A percentile compares a stretch with the other conserved stretches of the same genome.
Conservation (phyloP, 345 rosid genomes). For the Salix exigua region DNA sequence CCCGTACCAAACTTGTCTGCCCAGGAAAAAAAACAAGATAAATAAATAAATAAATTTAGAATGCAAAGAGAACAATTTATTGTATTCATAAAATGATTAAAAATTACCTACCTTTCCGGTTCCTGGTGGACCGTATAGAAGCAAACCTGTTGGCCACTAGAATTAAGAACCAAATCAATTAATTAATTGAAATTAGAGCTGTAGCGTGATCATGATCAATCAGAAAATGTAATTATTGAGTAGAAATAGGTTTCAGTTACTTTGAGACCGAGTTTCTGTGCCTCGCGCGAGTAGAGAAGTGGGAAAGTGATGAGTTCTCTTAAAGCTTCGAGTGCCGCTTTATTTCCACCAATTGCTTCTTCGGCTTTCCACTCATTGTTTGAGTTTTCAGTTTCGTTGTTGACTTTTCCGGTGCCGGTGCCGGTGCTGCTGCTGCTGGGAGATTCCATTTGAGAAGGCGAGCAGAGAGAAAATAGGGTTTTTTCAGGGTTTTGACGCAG, state of each 20-base stretch:
- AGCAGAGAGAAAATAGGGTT: not conserved
- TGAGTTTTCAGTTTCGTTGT: not conserved
- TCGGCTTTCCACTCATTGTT: constrained; percentile 44
- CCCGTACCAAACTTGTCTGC: constrained; percentile 89
- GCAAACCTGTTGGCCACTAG: constrained; percentile 88
- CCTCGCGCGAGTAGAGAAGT: constrained; percentile 59
- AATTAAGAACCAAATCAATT: constrained; percentile 2
- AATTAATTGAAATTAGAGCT: not conserved
- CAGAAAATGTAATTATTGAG: not conserved
- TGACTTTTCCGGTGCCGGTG: not conserved
- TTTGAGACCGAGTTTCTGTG: constrained; percentile 72
- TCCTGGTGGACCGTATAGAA: constrained; percentile 87
- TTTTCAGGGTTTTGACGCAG: not conserved
- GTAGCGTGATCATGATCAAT: not conserved
- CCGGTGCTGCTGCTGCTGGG: not conserved
- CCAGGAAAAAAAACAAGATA: constrained; percentile 2
- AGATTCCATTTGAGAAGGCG: not conserved
- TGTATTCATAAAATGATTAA: not conserved
- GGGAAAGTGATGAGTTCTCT: constrained; percentile 81
- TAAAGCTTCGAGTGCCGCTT: constrained; percentile 70
- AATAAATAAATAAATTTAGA: not conserved
- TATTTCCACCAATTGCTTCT: constrained; percentile 74
- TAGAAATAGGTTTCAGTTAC: constrained; percentile 23
- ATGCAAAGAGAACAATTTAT: not conserved
- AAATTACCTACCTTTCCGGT: constrained; percentile 70